Conservation (phyloP, 345 rosid genomes). For the Camelina hispida region DNA sequence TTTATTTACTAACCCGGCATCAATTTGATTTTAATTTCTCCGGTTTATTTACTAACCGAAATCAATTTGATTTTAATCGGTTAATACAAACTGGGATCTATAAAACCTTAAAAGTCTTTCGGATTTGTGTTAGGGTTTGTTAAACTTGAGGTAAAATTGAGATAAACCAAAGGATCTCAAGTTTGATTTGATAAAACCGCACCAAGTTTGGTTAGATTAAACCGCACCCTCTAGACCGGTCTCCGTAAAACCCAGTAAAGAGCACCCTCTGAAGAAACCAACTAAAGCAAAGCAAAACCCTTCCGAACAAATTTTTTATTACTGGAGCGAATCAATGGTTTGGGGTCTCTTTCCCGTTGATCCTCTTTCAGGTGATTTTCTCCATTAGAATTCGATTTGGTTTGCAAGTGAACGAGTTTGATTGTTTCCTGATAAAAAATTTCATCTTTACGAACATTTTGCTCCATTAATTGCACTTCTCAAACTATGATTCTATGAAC, state of each 20-base stretch:
- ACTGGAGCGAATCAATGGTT: slow-evolving; percentile 56
- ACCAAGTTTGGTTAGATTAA: not conserved
- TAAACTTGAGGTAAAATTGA: no score
- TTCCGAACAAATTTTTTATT: not conserved
- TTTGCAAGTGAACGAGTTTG: slow-evolving; percentile 27
- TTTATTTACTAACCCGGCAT: not conserved
- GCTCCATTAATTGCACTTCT: not conserved
- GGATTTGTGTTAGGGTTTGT: not conserved
- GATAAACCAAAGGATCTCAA: not conserved
- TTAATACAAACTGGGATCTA: not conserved
- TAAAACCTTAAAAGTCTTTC: slow-evolving; percentile 3
- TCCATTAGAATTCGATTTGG: not conserved
- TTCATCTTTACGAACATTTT: not conserved
- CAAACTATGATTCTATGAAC: not conserved
- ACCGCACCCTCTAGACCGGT: slow-evolving; percentile 28
- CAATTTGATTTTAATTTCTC: not conserved
- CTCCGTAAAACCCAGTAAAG: slow-evolving; percentile 10
- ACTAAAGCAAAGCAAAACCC: not conserved
- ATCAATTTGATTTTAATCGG: not conserved
- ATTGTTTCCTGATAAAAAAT: not conserved
- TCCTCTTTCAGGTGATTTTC: slow-evolving; percentile 61
- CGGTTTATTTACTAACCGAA: not conserved
- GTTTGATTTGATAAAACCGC: not conserved
- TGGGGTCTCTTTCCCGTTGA: slow-evolving; percentile 82
- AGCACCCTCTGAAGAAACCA: not conserved